Percentiles rank a stretch among this genome's conserved stretches.
phyloP scores from a whole-genome alignment of 805 yeast genomes.

The Candida michaelii region DNA sequence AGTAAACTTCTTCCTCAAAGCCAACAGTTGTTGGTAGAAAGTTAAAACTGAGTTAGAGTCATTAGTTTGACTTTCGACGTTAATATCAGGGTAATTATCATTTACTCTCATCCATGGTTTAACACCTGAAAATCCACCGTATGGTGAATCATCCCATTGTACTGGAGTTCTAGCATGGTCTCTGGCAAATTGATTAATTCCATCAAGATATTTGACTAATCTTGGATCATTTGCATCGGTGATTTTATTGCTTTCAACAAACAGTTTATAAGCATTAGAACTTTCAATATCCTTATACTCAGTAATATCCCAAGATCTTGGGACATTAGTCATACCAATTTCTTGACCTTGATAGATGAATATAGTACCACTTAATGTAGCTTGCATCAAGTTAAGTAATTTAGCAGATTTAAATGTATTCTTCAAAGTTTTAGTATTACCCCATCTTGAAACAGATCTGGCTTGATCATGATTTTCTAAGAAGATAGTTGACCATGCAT shows the following conservation, averaged over 20 bases:
- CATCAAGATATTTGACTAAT: conserved; percentile 26
- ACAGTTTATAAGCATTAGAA: conserved; percentile 38
- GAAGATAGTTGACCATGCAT: conserved; percentile 58
- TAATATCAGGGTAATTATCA: conserved; percentile 49
- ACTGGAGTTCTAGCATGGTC: conserved; percentile 59
- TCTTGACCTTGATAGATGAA: conserved; percentile 65
- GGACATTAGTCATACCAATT: conserved; percentile 53
- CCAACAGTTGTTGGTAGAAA: conserved; percentile 47
- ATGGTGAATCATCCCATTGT: conserved; percentile 47
- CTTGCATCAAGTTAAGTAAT: conserved; percentile 45
- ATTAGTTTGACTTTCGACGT: conserved; percentile 45
- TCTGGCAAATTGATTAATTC: conserved; percentile 42
- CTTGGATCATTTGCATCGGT: conserved; percentile 17
- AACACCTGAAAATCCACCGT: conserved; percentile 50
- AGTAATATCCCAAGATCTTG: conserved; percentile 44
- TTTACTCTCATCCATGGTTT: conserved; percentile 56
- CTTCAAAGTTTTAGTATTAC: conserved; percentile 31
- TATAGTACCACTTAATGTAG: conserved; percentile 52
- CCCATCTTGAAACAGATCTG: conserved; percentile 52
- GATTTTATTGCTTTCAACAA: conserved; percentile 25
- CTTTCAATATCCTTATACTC: conserved; percentile 54
- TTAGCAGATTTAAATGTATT: conserved; percentile 45
- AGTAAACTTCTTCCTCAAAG: conserved; percentile 43
- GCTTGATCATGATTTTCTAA: conserved; percentile 63
- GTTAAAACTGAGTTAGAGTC: conserved; percentile 47